Percentiles rank a stretch among this genome's conserved stretches.
Evolutionary conservation across 805 yeast species (phyloP).

Genomic region (Wickerhamomyces sydowiorum): DNA sequence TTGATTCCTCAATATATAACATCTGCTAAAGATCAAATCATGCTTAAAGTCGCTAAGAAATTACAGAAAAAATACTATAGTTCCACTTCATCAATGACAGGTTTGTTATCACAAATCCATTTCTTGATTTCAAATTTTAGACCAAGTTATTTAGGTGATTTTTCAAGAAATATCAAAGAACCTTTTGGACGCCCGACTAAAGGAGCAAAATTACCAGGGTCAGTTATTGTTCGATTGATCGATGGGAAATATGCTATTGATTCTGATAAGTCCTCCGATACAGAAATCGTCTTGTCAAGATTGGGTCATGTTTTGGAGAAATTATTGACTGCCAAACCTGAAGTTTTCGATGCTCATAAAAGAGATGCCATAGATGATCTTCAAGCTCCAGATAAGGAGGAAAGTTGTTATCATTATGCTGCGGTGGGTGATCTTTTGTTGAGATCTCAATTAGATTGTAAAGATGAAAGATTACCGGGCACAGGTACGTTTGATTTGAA

Average conservation of each 20-base stretch:
- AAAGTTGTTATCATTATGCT: constrained; percentile 66
- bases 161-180: constrained; percentile 39
- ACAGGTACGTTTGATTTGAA: constrained; percentile 89
- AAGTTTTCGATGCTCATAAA: constrained; percentile 38
- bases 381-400: constrained; percentile 13
- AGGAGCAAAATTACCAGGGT: constrained; percentile 47
- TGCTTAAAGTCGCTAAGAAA: constrained; percentile 41
- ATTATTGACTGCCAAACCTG: constrained; percentile 55
- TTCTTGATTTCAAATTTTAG: constrained; percentile 57
- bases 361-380: constrained; percentile 10
- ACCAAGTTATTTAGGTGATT: constrained; percentile 40
- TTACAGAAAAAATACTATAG: constrained; percentile 44
- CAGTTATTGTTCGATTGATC: constrained; percentile 45
- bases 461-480: constrained; percentile 73
- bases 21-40: constrained; percentile 56
- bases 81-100: constrained; percentile 87
- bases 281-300: constrained; percentile 61
- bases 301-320: constrained; percentile 80
- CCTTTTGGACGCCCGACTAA: constrained; percentile 30
- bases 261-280: constrained; percentile 60
- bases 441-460: constrained; percentile 89
- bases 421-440: constrained; percentile 61
- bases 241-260: constrained; percentile 55
- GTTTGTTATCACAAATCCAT: constrained; percentile 69
- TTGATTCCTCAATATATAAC: constrained; percentile 53